phyloP scores from a whole-genome alignment of 2,329 filamentous ascomycete species.

The Cladosporium sp. region DNA sequence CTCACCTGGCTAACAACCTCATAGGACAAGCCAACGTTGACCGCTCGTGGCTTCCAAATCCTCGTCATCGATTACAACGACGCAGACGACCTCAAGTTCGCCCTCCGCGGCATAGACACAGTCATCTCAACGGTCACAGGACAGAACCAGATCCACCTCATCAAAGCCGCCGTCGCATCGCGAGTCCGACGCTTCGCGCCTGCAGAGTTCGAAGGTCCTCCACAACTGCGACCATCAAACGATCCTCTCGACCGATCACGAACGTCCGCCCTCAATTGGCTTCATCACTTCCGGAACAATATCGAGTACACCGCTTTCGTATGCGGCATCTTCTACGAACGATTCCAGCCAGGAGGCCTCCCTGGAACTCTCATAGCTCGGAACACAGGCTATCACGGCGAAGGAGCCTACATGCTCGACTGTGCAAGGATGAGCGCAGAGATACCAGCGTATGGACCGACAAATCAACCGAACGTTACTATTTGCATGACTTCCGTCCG shows the following conservation, averaged over 20 bases:
- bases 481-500: slow-evolving; percentile 66
- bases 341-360: slow-evolving; percentile 66
- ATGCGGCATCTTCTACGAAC: slow-evolving; percentile 72
- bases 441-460: slow-evolving; percentile 53
- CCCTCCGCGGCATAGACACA: slow-evolving; percentile 67
- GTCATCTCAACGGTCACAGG: slow-evolving; percentile 72
- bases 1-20: slow-evolving; percentile 18
- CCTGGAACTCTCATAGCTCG: slow-evolving; percentile 55
- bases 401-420: slow-evolving; percentile 65
- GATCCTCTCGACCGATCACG: slow-evolving; percentile 62
- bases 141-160: slow-evolving; percentile 63
- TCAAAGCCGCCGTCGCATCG: slow-evolving; percentile 63
- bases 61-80: slow-evolving; percentile 64
- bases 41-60: slow-evolving; percentile 59
- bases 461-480: slow-evolving; percentile 46
- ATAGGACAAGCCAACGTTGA: slow-evolving; percentile 54
- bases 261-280: slow-evolving; percentile 51
- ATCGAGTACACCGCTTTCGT: slow-evolving; percentile 69
- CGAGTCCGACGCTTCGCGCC: slow-evolving; percentile 68
- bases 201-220: slow-evolving; percentile 68
- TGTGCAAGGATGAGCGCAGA: slow-evolving; percentile 55
- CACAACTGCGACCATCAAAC: slow-evolving; percentile 50
- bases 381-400: slow-evolving; percentile 49
- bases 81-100: slow-evolving; percentile 55
- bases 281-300: slow-evolving; percentile 52